Percentiles rank a stretch among this genome's conserved stretches.
Conservation (phyloP, 805 yeast species). For the Trichomonascus vanleenenianus region DNA sequence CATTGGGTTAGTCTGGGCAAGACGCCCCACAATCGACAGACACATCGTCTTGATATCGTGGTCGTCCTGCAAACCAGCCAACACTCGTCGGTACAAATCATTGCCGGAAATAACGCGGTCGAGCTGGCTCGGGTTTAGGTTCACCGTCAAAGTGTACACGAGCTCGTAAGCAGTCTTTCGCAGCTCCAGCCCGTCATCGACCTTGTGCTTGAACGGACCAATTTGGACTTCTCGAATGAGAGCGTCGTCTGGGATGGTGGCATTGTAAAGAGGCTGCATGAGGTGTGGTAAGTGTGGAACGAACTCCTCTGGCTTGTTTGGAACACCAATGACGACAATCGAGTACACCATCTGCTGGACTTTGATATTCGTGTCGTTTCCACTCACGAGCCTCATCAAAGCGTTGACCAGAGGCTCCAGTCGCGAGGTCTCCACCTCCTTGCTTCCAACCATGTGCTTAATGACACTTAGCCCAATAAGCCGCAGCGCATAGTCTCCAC, state of each 20-base stretch:
- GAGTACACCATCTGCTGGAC: slow-evolving; percentile 54
- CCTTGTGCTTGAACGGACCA: slow-evolving; percentile 81
- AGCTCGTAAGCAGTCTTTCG: slow-evolving; percentile 68
- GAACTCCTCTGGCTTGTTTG: slow-evolving; percentile 44
- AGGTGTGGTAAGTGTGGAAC: slow-evolving; percentile 39
- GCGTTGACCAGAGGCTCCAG: too few species aligned
- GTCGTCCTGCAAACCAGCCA: slow-evolving; percentile 52
- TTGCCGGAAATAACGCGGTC: slow-evolving; percentile 25
- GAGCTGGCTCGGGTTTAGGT: slow-evolving; percentile 21
- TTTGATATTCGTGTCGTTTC: slow-evolving; percentile 27
- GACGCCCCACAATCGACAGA: slow-evolving; percentile 37
- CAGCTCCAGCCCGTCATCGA: slow-evolving; percentile 69
- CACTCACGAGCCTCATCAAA: slow-evolving; percentile 17
- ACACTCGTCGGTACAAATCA: slow-evolving; percentile 34
- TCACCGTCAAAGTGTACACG: slow-evolving; percentile 44
- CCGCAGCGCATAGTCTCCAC: too few species aligned
- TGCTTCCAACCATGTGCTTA: too few species aligned
- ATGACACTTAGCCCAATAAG: too few species aligned
- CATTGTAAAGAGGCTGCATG: slow-evolving; percentile 45
- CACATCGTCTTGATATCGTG: slow-evolving; percentile 51
- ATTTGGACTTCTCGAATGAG: slow-evolving; percentile 62
- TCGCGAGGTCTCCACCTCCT: too few species aligned
- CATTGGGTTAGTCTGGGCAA: slow-evolving; percentile 28
- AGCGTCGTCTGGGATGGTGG: slow-evolving; percentile 46
- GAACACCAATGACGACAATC: slow-evolving; percentile 51